Percentiles rank a stretch among this genome's conserved stretches.
Evolutionary conservation across 164 flowering plant genomes (phyloP).

Genomic region (Berberis vulgaris): DNA sequence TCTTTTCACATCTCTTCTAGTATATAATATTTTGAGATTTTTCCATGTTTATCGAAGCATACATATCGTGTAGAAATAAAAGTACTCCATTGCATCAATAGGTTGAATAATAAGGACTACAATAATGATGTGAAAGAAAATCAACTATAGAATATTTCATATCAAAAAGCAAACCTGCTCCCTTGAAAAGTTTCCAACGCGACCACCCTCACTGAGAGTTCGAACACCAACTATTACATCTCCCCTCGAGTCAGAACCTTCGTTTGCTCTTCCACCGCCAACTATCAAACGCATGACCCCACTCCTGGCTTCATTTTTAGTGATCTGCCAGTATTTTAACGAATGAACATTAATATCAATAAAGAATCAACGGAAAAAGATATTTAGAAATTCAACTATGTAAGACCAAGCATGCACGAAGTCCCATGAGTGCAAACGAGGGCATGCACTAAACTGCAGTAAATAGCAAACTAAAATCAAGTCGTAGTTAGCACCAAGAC

Average conservation of each 20-base stretch:
- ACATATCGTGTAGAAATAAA: too few relatives aligned
- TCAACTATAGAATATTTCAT: conserved; percentile 1
- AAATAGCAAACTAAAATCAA: too few relatives aligned
- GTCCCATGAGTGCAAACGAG: too few relatives aligned
- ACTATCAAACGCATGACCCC: conserved; percentile 98
- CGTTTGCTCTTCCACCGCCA: conserved; percentile 97
- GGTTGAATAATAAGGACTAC: neutral
- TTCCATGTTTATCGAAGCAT: too few relatives aligned
- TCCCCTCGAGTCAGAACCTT: conserved; percentile 60
- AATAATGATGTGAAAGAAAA: neutral
- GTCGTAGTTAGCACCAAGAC: too few relatives aligned
- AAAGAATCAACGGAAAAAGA: neutral
- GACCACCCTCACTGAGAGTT: conserved; percentile 99
- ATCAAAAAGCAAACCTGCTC: conserved; percentile 59
- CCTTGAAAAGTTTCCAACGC: conserved; percentile 92
- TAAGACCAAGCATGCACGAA: neutral
- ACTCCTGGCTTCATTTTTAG: conserved; percentile 60
- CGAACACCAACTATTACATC: conserved; percentile 96
- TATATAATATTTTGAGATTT: too few relatives aligned
- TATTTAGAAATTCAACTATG: neutral
- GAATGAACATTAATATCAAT: neutral
- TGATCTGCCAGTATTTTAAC: conserved; percentile 34
- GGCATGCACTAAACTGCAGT: too few relatives aligned
- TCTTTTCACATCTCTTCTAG: too few relatives aligned
- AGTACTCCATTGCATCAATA: too few relatives aligned